Evolutionary conservation across 495 filamentous ascomycete species (phyloP), one percentile per base, ranked within the genome.

Genomic region (Aspergillus sclerotiicarbonarius): DNA sequence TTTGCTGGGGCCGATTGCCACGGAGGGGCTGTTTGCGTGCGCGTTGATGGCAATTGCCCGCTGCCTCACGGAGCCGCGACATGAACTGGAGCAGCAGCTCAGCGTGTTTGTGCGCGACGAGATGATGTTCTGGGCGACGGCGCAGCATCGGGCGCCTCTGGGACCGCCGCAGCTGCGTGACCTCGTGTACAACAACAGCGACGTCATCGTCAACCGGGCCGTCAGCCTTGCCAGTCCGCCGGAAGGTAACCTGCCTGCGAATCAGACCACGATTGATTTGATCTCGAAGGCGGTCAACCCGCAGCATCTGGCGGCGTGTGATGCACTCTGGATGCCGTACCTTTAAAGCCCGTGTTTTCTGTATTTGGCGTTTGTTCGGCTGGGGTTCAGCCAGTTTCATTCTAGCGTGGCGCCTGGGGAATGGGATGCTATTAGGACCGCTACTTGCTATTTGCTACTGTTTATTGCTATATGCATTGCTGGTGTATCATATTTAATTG

Each of bases 281-380:
- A 87, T 99, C 56, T 86, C 86, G 13, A 84, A 83, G 73, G 90
- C 91, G 10, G 90, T 92, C 19, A 92, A 96, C 71, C 93, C 93
- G 18, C 82, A 87, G 78, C 87, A 91, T 69, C 70, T 99, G 70
- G 85, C 88, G 20, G 79, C 85, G 65, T 88, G 86, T 57, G 95
- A 99, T 80, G 85, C 92, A 61, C 80, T 98, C 62, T 99, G 94
- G 91, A 98, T 98, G 95, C 87, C 89, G 12, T 99, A 96, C 77
- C 74, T 98, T 58, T 98, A 82, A 25, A 72, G 37, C 9, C 29
- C n/a, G 29, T 56, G 21, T 43, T 61, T 56, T 41, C 50, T 60
- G 45, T 63, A 63, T 62, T 53, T 41, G 65, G 37, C 16, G 48
- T 51, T 57, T 51, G 41, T 54, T 64, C 64, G 25, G 25, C 25